Conservation (phyloP, 306 rosid genomes). For the Cucumis sativus region Cucumber_9930_V3 NC_026657.2:35925001-35925500, state of each 20-base stretch:
- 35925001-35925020: background rate
- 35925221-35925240: background rate
- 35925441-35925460: background rate
- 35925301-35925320: background rate
- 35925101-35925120: background rate
- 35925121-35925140: background rate
- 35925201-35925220: background rate
- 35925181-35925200: background rate
- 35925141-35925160: background rate
- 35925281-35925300: background rate
- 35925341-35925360: background rate
- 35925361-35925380: background rate
- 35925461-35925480: background rate
- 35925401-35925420: background rate
- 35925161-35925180: background rate
- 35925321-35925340: background rate
- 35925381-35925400: background rate
- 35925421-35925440: background rate
- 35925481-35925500: conserved; percentile 59
- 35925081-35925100: background rate
- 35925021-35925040: background rate
- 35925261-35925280: background rate
- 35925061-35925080: background rate
- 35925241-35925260: background rate
- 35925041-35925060: background rate